phyloP scores from a whole-genome alignment of 2,329 filamentous ascomycete genomes.

The Balansia obtecta region DNA sequence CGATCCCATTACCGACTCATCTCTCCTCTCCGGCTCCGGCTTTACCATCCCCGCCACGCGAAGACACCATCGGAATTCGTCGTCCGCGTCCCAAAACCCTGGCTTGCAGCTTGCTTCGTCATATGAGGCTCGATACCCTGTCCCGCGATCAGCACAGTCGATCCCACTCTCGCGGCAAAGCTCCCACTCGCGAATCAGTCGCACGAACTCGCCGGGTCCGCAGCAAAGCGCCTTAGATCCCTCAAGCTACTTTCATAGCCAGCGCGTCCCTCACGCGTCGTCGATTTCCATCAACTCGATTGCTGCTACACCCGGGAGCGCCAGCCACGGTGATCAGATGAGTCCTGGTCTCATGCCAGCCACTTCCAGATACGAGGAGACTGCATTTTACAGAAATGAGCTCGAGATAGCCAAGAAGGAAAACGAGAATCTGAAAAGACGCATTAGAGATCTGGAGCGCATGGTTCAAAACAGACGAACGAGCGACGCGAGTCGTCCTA shows the following conservation, averaged over 20 bases:
- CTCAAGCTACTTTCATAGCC: slow-evolving; percentile 35
- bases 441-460: slow-evolving; percentile 50
- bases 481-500: slow-evolving; percentile 31
- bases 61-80: slow-evolving; percentile 46
- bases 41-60: slow-evolving; percentile 44
- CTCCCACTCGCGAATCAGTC: slow-evolving; percentile 38
- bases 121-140: slow-evolving; percentile 29
- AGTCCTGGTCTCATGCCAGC: slow-evolving; percentile 43
- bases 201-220: slow-evolving; percentile 35
- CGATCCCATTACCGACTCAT: slow-evolving; percentile 35
- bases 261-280: slow-evolving; percentile 26
- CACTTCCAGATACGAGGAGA: slow-evolving; percentile 50
- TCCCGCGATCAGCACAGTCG: slow-evolving; percentile 31
- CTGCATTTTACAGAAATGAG: slow-evolving; percentile 45
- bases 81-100: slow-evolving; percentile 41
- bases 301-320: slow-evolving; percentile 28
- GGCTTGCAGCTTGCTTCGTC: slow-evolving; percentile 24
- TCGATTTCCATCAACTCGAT: slow-evolving; percentile 24
- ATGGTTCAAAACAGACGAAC: slow-evolving; percentile 35
- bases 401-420: slow-evolving; percentile 50
- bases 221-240: slow-evolving; percentile 31
- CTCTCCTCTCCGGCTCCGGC: slow-evolving; percentile 43
- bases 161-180: slow-evolving; percentile 40
- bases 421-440: slow-evolving; percentile 48
- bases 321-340: slow-evolving; percentile 24